These are phyloP conservation scores for Mortierella sp. DNA, from an alignment of 371 early-diverging fungal genomes.

Conservation along the genomic window DNA sequence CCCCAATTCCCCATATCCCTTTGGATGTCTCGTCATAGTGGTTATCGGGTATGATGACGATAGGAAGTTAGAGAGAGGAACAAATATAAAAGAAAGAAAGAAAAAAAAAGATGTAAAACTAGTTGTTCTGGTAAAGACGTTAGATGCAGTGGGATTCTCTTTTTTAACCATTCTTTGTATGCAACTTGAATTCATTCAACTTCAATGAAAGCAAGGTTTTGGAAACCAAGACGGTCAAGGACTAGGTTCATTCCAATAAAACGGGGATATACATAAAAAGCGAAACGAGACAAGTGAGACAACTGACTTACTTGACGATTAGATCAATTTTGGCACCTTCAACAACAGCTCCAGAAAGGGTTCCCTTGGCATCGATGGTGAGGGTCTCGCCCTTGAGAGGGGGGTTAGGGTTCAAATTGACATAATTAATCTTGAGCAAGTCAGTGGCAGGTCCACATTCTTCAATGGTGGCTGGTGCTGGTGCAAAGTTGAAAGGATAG, in stretches of 20 bases:
- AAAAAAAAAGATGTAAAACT: too few species aligned
- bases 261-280: neutral
- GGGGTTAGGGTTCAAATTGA: slow-evolving; percentile 68
- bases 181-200: too few species aligned
- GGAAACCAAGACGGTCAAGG: neutral
- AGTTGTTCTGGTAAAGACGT: too few species aligned
- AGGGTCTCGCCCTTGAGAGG: slow-evolving; percentile 66
- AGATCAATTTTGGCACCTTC: slow-evolving; percentile 65
- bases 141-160: too few species aligned
- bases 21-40: too few species aligned
- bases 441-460: slow-evolving; percentile 37
- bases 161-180: too few species aligned
- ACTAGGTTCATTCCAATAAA: neutral
- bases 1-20: neutral
- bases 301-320: slow-evolving; percentile 61
- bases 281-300: neutral
- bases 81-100: too few species aligned
- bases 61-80: too few species aligned
- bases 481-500: slow-evolving; percentile 17
- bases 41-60: too few species aligned
- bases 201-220: too few species aligned
- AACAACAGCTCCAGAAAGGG: slow-evolving; percentile 60
- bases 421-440: slow-evolving; percentile 57
- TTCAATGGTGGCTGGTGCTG: slow-evolving; percentile 17
- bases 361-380: slow-evolving; percentile 66